Evolutionary conservation across 176 grass and related monocot species (phyloP), one percentile per base, ranked within the genome.

Genomic region (Aegilops speltoides): DNA sequence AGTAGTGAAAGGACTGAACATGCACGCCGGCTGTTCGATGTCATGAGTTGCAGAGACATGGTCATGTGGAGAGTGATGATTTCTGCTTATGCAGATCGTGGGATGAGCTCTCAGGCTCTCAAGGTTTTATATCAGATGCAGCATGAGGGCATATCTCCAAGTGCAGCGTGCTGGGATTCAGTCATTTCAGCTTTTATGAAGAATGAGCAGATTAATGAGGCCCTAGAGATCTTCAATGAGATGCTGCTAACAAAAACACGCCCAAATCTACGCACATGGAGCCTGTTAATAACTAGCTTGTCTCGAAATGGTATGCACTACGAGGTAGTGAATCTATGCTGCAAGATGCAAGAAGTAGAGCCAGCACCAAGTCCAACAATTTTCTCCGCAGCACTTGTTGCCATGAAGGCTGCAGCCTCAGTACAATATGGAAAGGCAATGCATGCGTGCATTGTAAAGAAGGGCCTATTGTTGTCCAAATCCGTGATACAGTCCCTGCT

Each of bases 81-180:
- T 78, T 89, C 82, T 40, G 84, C 86, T 66, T 96, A 92, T 75
- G 92, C 86, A 74, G 83, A 92, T 20, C 65, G 71, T 68, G 90
- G 72, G 16, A 85, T 69, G 64, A 83, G 84, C 64, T 87, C 77
- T 82, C 74, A 83, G 64, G 96, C 96, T 84, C 68, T 92, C 52
- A 62, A 83, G 77, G 79, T 93, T 78, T 88, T 98, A 73, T 23
- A 77, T 37, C 83, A 88, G 80, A 98, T 98, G 96, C 81, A 88
- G 72, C 38, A 89, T 4, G 84, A 96, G 40, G 88, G 88, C 19
- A 86, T 84, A 43, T 88, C 84, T 43, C 93, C 91, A 82, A 91
- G 63, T 81, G 93, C 87, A 77, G 79, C 91, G 0, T 94, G 93
- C 68, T 94, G 92, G 89, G 79, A 91, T 89, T 89, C 83, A 52